These are phyloP conservation scores for Kodamaea sagamina DNA, from an alignment of 805 yeast genomes.

Conservation along the genomic window DNA sequence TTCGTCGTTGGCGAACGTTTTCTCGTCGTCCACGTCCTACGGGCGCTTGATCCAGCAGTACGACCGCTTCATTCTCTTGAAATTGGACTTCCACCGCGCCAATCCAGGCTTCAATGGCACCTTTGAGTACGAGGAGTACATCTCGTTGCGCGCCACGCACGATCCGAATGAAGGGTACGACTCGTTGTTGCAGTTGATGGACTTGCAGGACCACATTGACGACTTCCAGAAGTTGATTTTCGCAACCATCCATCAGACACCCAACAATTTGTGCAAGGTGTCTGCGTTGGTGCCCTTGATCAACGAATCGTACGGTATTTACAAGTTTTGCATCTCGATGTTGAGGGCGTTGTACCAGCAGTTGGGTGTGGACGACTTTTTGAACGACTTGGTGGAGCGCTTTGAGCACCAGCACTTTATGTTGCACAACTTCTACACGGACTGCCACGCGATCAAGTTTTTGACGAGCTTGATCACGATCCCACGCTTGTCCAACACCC, in stretches of 20 bases:
- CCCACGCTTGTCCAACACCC: conserved; percentile 61
- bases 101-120: conserved; percentile 93
- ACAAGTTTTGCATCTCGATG: conserved; percentile 88
- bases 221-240: conserved; percentile 76
- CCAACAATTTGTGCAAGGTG: conserved; percentile 71
- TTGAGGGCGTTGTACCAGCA: conserved; percentile 80
- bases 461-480: conserved; percentile 78
- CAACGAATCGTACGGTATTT: conserved; percentile 89
- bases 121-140: conserved; percentile 93
- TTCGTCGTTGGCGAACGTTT: conserved; percentile 64
- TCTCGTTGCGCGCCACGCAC: conserved; percentile 80
- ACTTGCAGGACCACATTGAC: conserved; percentile 80
- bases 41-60: conserved; percentile 78
- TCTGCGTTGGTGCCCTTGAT: conserved; percentile 88
- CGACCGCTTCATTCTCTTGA: conserved; percentile 64
- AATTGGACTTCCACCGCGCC: conserved; percentile 77
- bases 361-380: conserved; percentile 71
- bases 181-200: conserved; percentile 80
- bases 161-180: conserved; percentile 97
- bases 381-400: conserved; percentile 70
- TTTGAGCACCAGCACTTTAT: conserved; percentile 71
- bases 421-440: conserved; percentile 82
- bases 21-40: conserved; percentile 51
- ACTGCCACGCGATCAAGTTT: conserved; percentile 81
- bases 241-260: conserved; percentile 63